Conservation (phyloP, 1,284 basidiomycete species). For the Leccinum pallidistipes region DNA sequence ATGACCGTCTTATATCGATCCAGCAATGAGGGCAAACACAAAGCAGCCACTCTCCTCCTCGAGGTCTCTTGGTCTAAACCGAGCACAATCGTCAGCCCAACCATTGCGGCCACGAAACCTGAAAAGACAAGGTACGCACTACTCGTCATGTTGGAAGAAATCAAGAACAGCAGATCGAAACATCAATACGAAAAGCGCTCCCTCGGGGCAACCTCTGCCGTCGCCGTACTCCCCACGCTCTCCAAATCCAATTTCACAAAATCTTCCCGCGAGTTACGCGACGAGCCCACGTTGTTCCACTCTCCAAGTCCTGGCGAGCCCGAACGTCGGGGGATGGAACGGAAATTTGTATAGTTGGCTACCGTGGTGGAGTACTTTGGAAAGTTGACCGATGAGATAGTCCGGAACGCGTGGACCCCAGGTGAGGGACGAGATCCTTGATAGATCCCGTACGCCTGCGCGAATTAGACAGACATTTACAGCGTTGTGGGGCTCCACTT, state of each 20-base stretch:
- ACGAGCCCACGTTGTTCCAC: constrained; percentile 7
- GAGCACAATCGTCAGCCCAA: background rate
- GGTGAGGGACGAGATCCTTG: constrained; percentile 67
- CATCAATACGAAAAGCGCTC: constrained; percentile 95
- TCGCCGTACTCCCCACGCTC: constrained; percentile 60
- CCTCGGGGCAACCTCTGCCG: constrained; percentile 57
- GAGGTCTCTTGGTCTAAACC: constrained; percentile 55
- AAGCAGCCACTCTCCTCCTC: constrained; percentile 65
- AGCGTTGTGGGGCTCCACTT: too few relatives aligned
- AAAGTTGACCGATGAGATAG: constrained; percentile 66
- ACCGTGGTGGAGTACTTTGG: constrained; percentile 73
- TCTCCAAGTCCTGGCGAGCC: constrained; percentile 16
- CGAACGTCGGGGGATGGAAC: constrained; percentile 14
- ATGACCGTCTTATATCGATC: constrained; percentile 72
- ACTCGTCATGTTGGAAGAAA: constrained; percentile 65
- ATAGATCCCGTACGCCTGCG: too few relatives aligned
- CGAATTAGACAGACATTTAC: too few relatives aligned
- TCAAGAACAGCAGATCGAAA: constrained; percentile 83
- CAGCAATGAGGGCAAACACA: constrained; percentile 71
- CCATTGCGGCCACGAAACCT: background rate
- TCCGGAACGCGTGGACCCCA: constrained; percentile 75
- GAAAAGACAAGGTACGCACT: constrained; percentile 39
- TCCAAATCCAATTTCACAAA: constrained; percentile 43
- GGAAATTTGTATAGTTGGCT: constrained; percentile 65
- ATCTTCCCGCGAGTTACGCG: constrained; percentile 26